Percentiles rank a stretch among this genome's conserved stretches.
These are phyloP conservation scores for Microbotryum violaceum DNA, from an alignment of 1,284 basidiomycete genomes.

Conservation along the genomic window DNA sequence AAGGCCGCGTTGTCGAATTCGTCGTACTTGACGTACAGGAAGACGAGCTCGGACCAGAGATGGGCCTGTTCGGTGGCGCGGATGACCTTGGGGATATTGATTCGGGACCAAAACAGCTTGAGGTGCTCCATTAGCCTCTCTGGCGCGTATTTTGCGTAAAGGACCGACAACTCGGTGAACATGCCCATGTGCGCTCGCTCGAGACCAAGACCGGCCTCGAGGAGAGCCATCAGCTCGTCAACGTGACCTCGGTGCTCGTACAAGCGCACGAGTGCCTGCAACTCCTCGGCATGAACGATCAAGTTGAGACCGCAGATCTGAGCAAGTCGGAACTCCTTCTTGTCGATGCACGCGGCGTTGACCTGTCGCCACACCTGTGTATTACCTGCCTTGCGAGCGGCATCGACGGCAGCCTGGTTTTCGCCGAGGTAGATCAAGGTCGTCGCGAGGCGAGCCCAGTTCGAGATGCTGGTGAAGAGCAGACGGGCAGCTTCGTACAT, in stretches of 20 bases:
- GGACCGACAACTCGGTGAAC: slow-evolving; percentile 87
- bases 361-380: slow-evolving; percentile 99
- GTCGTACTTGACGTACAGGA: slow-evolving; percentile 96
- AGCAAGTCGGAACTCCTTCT: slow-evolving; percentile 90
- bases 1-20: slow-evolving; percentile 80
- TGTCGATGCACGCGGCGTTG: slow-evolving; percentile 95
- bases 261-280: slow-evolving; percentile 66
- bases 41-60: slow-evolving; percentile 96
- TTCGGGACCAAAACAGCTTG: slow-evolving; percentile 92
- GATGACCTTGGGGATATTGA: slow-evolving; percentile 65
- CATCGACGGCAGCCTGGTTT: slow-evolving; percentile 96
- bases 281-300: slow-evolving; percentile 65
- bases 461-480: slow-evolving; percentile 92
- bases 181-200: slow-evolving; percentile 83
- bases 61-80: slow-evolving; percentile 92
- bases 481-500: slow-evolving; percentile 95
- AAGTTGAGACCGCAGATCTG: slow-evolving; percentile 94
- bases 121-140: slow-evolving; percentile 99
- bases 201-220: slow-evolving; percentile 90
- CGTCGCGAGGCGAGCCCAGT: slow-evolving; percentile 96
- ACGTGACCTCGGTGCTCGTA: slow-evolving; percentile 93
- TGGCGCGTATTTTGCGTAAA: slow-evolving; percentile 94
- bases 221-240: slow-evolving; percentile 80
- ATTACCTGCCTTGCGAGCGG: slow-evolving; percentile 96
- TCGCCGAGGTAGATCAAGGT: slow-evolving; percentile 98